Evolutionary conservation across 345 rosid genomes (phyloP).

Genomic region (Hibiscus mutabilis): DNA sequence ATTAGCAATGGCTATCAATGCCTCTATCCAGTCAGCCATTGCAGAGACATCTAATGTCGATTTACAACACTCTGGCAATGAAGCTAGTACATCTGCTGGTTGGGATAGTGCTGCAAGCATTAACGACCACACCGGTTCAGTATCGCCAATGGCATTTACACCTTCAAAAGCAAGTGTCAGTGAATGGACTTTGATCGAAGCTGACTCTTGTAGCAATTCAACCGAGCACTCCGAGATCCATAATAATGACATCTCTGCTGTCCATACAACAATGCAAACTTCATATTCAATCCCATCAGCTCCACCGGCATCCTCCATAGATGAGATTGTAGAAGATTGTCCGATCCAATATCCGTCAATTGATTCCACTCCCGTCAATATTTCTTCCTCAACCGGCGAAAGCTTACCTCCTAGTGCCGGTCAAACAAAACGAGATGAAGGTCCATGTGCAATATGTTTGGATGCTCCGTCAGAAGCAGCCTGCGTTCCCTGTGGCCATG

Average conservation of each 20-base stretch:
- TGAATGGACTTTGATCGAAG: slow-evolving; percentile 20
- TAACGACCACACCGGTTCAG: slow-evolving; percentile 9
- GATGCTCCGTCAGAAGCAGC: slow-evolving; percentile 94
- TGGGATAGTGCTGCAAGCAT: slow-evolving; percentile 17
- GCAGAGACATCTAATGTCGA: slow-evolving; percentile 29
- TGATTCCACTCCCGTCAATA: slow-evolving; percentile 49
- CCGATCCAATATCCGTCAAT: slow-evolving; percentile 78
- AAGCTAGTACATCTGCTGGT: slow-evolving; percentile 47
- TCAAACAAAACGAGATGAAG: slow-evolving; percentile 44
- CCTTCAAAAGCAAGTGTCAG: slow-evolving; percentile 29
- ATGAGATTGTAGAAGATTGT: slow-evolving; percentile 47
- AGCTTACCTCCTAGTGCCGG: slow-evolving; percentile 15
- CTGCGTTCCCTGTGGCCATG: slow-evolving; percentile 96
- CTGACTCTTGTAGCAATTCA: slow-evolving; percentile 17
- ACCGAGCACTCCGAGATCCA: slow-evolving; percentile 15
- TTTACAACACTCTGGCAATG: slow-evolving; percentile 24
- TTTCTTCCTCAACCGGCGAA: slow-evolving; percentile 28
- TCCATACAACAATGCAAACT: slow-evolving; percentile 15
- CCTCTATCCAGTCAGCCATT: slow-evolving; percentile 60
- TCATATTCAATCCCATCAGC: slow-evolving; percentile 51
- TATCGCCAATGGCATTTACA: slow-evolving; percentile 16
- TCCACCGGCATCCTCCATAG: slow-evolving; percentile 31
- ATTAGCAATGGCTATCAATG: slow-evolving; percentile 67
- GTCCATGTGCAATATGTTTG: slow-evolving; percentile 63
- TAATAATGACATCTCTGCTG: slow-evolving; percentile 11